Conservation (phyloP, 306 rosid genomes). For the Gillenia trifoliata region DNA sequence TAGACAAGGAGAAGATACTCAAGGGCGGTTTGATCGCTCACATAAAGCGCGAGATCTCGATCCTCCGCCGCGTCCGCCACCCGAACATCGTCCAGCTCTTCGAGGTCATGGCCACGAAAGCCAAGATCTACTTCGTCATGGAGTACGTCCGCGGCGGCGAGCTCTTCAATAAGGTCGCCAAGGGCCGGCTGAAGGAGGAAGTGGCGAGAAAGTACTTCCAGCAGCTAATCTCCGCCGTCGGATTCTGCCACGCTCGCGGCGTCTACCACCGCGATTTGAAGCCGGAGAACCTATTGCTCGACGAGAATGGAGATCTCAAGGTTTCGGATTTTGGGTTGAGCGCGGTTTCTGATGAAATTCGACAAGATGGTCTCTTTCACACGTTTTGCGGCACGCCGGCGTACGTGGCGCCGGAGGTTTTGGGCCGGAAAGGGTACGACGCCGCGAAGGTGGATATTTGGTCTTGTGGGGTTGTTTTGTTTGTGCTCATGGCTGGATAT, state of each 20-base stretch:
- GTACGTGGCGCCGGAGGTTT: constrained; percentile 89
- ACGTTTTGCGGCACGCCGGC: constrained; percentile 98
- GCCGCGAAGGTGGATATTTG: constrained; percentile 86
- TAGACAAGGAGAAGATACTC: constrained; percentile 87
- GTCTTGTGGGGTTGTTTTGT: constrained; percentile 86
- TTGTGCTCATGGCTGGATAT: constrained; percentile 89
- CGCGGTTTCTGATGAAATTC: constrained; percentile 84
- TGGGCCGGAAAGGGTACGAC: constrained; percentile 76
- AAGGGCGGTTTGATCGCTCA: constrained; percentile 80
- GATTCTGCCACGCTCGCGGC: constrained; percentile 84
- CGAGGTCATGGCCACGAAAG: constrained; percentile 92
- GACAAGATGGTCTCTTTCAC: constrained; percentile 85
- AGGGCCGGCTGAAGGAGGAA: constrained; percentile 79
- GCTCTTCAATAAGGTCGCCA: constrained; percentile 90
- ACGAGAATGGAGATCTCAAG: constrained; percentile 70
- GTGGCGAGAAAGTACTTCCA: constrained; percentile 76
- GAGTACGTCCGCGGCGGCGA: constrained; percentile 93
- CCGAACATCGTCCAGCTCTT: constrained; percentile 89
- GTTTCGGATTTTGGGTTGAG: constrained; percentile 88
- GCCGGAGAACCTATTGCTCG: constrained; percentile 75
- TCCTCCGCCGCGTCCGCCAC: constrained; percentile 93
- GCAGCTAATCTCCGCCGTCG: constrained; percentile 81
- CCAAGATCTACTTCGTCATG: constrained; percentile 93
- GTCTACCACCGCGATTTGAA: constrained; percentile 85
- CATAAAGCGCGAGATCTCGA: constrained; percentile 95